Base-by-base conservation (phyloP, 2,329 filamentous ascomycete species). In the Aspergillus melleus region DNA sequence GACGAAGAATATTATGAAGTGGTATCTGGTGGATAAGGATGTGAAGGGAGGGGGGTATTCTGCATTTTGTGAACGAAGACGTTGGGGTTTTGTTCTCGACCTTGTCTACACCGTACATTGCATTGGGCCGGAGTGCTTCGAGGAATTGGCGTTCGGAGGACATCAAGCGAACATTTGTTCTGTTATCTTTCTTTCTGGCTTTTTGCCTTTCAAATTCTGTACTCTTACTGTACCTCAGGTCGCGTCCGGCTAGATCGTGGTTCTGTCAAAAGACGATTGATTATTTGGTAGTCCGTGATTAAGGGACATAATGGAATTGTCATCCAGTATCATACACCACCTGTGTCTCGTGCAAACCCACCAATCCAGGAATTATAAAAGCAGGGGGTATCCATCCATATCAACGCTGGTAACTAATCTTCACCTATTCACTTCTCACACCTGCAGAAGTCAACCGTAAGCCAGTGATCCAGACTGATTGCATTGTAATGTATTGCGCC, bases 1-100 rank as follows among this genome's bases (percentile, higher is more conserved):
- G 79, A 81, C 42, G 83, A 84, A 61, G 78, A 80, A 47, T 77
- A 81, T 30, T 81, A 70, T 68, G 74, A 71, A 22, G 59, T 64
- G 42, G 19, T 50, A 29, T 22, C 46, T 10, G 44, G 39, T 8
- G 32, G 42, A 52, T 39, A 49, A 52, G n/a, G 5, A 42, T 16
- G 4, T 36, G 32, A 3, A 8, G 2, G 10, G 32, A 3, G 12
- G 2, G 10, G 11, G 12, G 3, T 12, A 16, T 10, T 16, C 39
- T 19, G 29, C 24, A 51, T 51, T 51, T 26, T n/a, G 24, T 30
- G 16, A 12, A 19, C 20, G 6, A 19, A 22, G 44, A 22, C 19
- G 8, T 47, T 46, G 42, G 42, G 11, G 36, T 49, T 46, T 29
- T 24, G 24, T 24, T 16, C 11, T 5, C 51, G 14, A 14, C n/a